Conservation (phyloP, 768 basidiomycete genomes). For the Kwoniella bestiolae region DNA sequence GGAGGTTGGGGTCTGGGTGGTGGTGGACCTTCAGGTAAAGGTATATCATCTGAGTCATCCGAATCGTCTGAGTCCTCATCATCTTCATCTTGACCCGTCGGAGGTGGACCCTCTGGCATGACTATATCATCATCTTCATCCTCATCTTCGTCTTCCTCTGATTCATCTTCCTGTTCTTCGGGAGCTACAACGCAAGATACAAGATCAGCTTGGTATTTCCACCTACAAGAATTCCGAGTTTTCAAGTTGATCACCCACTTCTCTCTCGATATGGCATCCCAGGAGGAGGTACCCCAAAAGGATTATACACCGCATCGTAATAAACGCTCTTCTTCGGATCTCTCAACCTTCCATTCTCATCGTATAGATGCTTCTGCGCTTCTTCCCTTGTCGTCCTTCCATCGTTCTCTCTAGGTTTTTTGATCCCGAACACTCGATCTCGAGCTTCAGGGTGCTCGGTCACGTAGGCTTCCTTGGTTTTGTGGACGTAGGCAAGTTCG, state of each 20-base stretch:
- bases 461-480: slow-evolving; percentile 89
- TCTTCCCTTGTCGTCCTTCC: slow-evolving; percentile 40
- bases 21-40: slow-evolving; percentile 58
- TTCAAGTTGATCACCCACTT: slow-evolving; percentile 63
- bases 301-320: slow-evolving; percentile 91
- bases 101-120: slow-evolving; percentile 83
- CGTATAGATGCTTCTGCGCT: slow-evolving; percentile 64
- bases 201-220: background rate
- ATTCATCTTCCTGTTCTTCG: slow-evolving; percentile 70
- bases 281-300: slow-evolving; percentile 88
- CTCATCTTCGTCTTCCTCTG: slow-evolving; percentile 51
- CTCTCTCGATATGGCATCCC: slow-evolving; percentile 94
- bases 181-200: slow-evolving; percentile 39
- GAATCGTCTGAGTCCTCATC: slow-evolving; percentile 44
- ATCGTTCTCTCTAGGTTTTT: slow-evolving; percentile 63
- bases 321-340: slow-evolving; percentile 93
- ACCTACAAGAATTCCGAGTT: too few species aligned
- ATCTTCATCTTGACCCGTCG: slow-evolving; percentile 33
- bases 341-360: slow-evolving; percentile 79
- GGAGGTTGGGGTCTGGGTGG: slow-evolving; percentile 42
- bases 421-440: slow-evolving; percentile 70
- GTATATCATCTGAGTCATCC: slow-evolving; percentile 56
- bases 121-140: slow-evolving; percentile 69
- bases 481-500: slow-evolving; percentile 78
- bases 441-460: slow-evolving; percentile 91